These are phyloP conservation scores for Ceratobasidium sp. DNA, from an alignment of 1,284 basidiomycete species.

Conservation along the genomic window DNA sequence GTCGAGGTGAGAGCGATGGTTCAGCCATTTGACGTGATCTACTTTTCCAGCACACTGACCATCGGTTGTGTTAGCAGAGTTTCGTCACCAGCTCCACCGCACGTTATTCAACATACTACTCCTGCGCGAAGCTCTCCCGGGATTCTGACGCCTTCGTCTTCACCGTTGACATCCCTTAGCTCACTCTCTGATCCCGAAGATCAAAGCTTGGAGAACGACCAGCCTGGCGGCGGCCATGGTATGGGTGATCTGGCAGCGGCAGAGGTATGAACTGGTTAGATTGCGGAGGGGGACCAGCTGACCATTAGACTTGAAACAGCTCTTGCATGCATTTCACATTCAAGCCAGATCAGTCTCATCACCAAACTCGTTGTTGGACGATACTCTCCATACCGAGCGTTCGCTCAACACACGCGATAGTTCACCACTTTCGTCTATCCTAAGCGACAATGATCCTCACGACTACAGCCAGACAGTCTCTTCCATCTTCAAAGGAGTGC, in stretches of 20 bases:
- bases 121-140: constrained; percentile 57
- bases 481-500: constrained; percentile 22
- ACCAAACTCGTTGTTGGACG: constrained; percentile 33
- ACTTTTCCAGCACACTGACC: not conserved
- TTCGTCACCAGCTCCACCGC: constrained; percentile 49
- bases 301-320: constrained; percentile 1
- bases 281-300: not conserved
- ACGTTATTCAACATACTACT: constrained; percentile 50
- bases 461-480: constrained; percentile 19
- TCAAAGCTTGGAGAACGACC: constrained; percentile 15
- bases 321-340: constrained; percentile 35
- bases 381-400: constrained; percentile 30
- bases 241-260: constrained; percentile 38
- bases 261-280: constrained; percentile 7
- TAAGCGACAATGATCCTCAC: constrained; percentile 28
- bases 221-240: constrained; percentile 4
- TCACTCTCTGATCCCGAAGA: constrained; percentile 63
- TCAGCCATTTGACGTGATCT: constrained; percentile 37
- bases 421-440: constrained; percentile 37
- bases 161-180: constrained; percentile 80
- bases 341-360: constrained; percentile 41
- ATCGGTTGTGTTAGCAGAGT: constrained; percentile 51
- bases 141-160: constrained; percentile 60
- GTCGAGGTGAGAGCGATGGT: constrained; percentile 59
- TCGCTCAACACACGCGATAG: constrained; percentile 29